Evolutionary conservation across 495 filamentous ascomycete species (phyloP).

Genomic region (Annulohypoxylon stygium): DNA sequence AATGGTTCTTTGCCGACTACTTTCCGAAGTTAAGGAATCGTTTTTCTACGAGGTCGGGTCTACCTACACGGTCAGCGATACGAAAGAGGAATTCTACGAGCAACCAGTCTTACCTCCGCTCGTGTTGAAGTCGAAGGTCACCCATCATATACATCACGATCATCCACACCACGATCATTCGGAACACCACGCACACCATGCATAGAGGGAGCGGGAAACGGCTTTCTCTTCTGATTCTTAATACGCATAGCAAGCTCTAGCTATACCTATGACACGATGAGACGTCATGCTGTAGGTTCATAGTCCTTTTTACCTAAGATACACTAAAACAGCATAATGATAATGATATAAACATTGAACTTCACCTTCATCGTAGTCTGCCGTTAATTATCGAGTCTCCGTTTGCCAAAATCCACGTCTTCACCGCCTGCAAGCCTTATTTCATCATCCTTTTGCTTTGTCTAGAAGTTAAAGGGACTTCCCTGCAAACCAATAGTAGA

Average conservation of each 20-base stretch:
- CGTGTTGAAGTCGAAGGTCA: constrained; percentile 46
- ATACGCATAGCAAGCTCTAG: neutral
- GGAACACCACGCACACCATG: neutral
- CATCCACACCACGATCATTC: neutral
- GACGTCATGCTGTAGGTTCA: constrained; percentile 16
- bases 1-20: constrained; percentile 50
- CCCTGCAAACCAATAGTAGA: neutral
- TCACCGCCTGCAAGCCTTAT: neutral
- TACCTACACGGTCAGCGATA: constrained; percentile 41
- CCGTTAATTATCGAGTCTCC: neutral
- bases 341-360: constrained; percentile 17
- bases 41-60: constrained; percentile 56
- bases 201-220: neutral
- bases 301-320: constrained; percentile 14
- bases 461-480: neutral
- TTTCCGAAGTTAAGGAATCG: constrained; percentile 58
- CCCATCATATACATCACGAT: neutral
- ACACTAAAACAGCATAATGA: constrained; percentile 11
- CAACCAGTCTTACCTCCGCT: constrained; percentile 46
- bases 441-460: neutral
- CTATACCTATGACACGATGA: neutral
- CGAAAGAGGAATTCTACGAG: constrained; percentile 41
- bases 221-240: constrained; percentile 18
- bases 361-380: neutral
- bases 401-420: neutral